Conservation (phyloP, 306 rosid species). For the Hippophae gyantsensis region DNA sequence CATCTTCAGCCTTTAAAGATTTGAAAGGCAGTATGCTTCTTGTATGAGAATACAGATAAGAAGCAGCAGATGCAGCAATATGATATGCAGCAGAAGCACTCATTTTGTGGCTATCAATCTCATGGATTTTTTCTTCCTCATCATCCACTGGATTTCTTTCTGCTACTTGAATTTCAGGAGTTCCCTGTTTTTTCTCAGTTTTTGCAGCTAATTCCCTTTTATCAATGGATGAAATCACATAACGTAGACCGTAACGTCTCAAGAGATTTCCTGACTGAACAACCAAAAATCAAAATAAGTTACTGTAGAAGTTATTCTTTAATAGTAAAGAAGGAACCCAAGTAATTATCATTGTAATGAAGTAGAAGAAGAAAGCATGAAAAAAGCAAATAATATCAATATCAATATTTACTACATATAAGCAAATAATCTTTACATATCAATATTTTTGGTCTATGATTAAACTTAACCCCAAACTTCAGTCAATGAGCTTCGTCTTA, state of each 20-base stretch:
- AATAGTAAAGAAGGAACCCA: not conserved
- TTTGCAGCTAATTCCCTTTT: conserved; percentile 50
- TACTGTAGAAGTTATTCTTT: not conserved
- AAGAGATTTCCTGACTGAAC: conserved; percentile 73
- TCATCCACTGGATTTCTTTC: conserved; percentile 22
- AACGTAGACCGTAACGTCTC: conserved; percentile 43
- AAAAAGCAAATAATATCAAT: too few relatives aligned
- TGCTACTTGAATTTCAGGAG: conserved; percentile 27
- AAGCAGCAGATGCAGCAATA: conserved; percentile 87
- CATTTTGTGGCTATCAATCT: conserved; percentile 33
- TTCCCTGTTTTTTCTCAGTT: conserved; percentile 33
- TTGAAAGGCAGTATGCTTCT: conserved; percentile 67
- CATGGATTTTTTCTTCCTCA: conserved; percentile 27
- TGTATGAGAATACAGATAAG: conserved; percentile 67
- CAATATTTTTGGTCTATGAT: too few relatives aligned
- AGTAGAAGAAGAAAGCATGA: too few relatives aligned
- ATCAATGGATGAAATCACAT: conserved; percentile 65
- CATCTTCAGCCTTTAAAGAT: conserved; percentile 31
- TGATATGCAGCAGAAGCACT: conserved; percentile 61
- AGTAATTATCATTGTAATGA: too few relatives aligned
- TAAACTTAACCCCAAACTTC: too few relatives aligned
- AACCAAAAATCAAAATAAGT: conserved; percentile 18
- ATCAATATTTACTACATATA: too few relatives aligned
- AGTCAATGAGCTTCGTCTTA: too few relatives aligned
- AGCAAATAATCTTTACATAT: too few relatives aligned